Base-by-base conservation (phyloP, 371 early-diverging fungal species). In the Actinomortierella wolfii region DNA sequence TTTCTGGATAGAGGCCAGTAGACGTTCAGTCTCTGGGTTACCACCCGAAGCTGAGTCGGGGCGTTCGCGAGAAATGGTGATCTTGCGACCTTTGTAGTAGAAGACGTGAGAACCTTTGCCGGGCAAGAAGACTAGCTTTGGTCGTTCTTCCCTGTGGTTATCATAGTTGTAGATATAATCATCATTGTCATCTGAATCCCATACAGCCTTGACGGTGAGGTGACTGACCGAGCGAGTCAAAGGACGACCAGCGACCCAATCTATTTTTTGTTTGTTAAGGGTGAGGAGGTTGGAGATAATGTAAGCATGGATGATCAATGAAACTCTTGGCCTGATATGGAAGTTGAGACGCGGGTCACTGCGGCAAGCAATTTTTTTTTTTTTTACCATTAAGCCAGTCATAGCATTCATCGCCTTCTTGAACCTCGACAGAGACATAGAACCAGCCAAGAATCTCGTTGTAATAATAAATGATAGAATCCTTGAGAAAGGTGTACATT, bases 331-430 rank as follows among this genome's bases (percentile, higher is more conserved):
- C n/a, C n/a, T n/a, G n/a, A n/a, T n/a, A n/a, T n/a, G n/a, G n/a
- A n/a, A n/a, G n/a, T n/a, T n/a, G n/a, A n/a, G n/a, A n/a, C n/a
- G n/a, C n/a, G n/a, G n/a, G n/a, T n/a, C n/a, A n/a, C n/a, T n/a
- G n/a, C n/a, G n/a, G n/a, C n/a, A n/a, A n/a, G n/a, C n/a, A n/a
- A n/a, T n/a, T n/a, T n/a, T n/a, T n/a, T n/a, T n/a, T n/a, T 3
- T 8, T 14, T 48, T 20, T 73, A 73, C 74, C 74, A 56, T 67
- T 67, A 5, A 73, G 51, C 74, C 74, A 73, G 43, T 67, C 59
- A 57, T 73, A 73, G 20, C 67, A 67, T 17, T 73, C 74, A 43
- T 73, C 74, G 49, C 74, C 74, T 24, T 73, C 74, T 51, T 73
- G 64, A 28, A 73, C 74, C 51, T 73, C 64, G 14, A 73, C 67